Evolutionary conservation across 495 filamentous ascomycete genomes (phyloP), one percentile per base, ranked within the genome.

Genomic region (Aspergillus coremiiformis): DNA sequence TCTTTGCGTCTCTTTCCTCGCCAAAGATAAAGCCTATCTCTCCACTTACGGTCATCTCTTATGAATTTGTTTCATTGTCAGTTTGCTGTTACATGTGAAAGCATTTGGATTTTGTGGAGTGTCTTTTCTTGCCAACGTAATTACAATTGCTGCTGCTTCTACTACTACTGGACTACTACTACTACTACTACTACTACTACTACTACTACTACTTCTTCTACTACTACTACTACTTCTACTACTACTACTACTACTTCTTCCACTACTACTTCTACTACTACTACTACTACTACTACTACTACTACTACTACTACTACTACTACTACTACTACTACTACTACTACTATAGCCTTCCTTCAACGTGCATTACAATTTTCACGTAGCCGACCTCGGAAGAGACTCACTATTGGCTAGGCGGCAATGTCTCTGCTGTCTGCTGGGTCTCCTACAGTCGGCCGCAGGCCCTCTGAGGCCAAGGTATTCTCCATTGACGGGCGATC

Each of bases 351-450:
- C 33, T 4, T 19, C 1, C 33, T 37, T 37, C 43, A 21, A 10
- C 43, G 51, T 56, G 26, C 39, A 35, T 55, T 43, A 21, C 20
- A n/a, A 10, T 9, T 29, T 39, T 24, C 39, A n/a, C 20, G 26
- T 43, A 51, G 14, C 46, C 39, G 48, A 43, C 44, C 21, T 42
- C 24, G 44, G 44, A 33, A 17, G 49, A 35, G 2, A 7, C 27
- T 35, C 53, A 10, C 20, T 49, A 20, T 53, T 32, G 17, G n/a
- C n/a, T n/a, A n/a, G n/a, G n/a, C n/a, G n/a, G n/a, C n/a, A 4
- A 71, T 72, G 66, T 60, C 67, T 42, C 58, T 65, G 23, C 43
- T 66, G 23, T 53, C 59, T 20, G 39, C 51, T 41, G 55, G 54
- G n/a, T 64, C 65, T 14, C 50, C 65, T 22, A 58, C 47, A 26